Evolutionary conservation across 371 early-diverging fungal genomes (phyloP).

Genomic region (Mucor ambiguus): DNA sequence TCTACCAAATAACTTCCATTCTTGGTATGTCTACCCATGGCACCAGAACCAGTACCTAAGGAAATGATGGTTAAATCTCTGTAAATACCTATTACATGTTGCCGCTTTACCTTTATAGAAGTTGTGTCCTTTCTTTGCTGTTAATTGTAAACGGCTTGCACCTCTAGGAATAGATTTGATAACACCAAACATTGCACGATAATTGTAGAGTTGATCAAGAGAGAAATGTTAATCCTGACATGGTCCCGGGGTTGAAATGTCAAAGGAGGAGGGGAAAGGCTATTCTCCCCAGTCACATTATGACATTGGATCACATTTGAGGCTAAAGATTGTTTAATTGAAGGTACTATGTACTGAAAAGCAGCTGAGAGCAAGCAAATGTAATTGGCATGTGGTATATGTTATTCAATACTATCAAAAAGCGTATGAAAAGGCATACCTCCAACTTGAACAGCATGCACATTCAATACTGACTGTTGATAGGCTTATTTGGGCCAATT

Average conservation of each 20-base stretch:
- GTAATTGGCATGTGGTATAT: no score
- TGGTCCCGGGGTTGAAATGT: slow-evolving; percentile 1
- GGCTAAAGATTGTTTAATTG: no score
- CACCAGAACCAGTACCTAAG: slow-evolving; percentile 79
- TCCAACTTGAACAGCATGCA: no score
- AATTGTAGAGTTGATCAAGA: background rate
- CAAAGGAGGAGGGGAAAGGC: background rate
- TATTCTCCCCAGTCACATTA: background rate
- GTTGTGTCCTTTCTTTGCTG: slow-evolving; percentile 81
- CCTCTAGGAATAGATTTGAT: slow-evolving; percentile 73
- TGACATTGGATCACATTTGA: no score
- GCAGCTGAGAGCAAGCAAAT: no score
- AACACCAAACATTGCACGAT: slow-evolving; percentile 66
- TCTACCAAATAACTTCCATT: slow-evolving; percentile 76
- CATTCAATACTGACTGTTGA: no score
- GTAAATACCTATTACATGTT: background rate
- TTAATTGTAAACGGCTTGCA: slow-evolving; percentile 76
- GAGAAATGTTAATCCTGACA: background rate
- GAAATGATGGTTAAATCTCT: background rate
- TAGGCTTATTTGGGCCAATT: no score
- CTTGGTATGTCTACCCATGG: slow-evolving; percentile 86
- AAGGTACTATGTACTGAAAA: no score
- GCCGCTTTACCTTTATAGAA: slow-evolving; percentile 73
- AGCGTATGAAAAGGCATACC: no score
- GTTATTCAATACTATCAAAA: no score